These are phyloP conservation scores for Globisporangium abappressorium DNA, from an alignment of 352 stramenopile genomes.

Conservation along the genomic window DNA sequence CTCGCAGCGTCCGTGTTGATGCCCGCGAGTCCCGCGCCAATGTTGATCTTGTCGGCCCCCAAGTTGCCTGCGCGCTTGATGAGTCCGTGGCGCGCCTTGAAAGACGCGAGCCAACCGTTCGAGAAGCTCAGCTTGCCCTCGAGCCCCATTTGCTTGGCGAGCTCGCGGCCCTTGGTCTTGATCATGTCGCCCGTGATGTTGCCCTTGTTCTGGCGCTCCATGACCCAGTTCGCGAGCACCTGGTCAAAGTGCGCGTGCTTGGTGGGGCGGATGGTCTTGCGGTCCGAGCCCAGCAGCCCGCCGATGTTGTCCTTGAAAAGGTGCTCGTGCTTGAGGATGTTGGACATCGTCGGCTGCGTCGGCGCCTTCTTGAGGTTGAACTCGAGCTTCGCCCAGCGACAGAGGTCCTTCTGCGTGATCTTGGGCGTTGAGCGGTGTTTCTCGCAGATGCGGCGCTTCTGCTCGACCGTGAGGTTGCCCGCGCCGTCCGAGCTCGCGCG, in stretches of 20 bases:
- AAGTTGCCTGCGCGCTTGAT: constrained; percentile 58
- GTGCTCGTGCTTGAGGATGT: constrained; percentile 84
- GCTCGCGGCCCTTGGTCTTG: constrained; percentile 78
- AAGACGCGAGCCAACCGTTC: constrained; percentile 83
- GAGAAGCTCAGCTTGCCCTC: constrained; percentile 84
- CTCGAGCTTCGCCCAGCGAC: constrained; percentile 87
- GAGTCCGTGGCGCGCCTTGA: constrained; percentile 81
- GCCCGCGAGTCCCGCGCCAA: constrained; percentile 7
- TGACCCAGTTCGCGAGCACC: constrained; percentile 87
- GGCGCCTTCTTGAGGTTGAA: constrained; percentile 82
- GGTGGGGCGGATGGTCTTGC: constrained; percentile 53
- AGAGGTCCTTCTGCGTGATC: constrained; percentile 88
- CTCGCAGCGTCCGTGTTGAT: background rate
- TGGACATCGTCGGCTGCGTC: constrained; percentile 39
- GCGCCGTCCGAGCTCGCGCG: constrained; percentile 44
- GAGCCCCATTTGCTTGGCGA: constrained; percentile 81
- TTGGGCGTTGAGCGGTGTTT: constrained; percentile 84
- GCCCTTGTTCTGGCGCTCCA: constrained; percentile 86
- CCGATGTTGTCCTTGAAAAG: constrained; percentile 84
- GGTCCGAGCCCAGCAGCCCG: constrained; percentile 67
- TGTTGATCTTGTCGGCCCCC: constrained; percentile 30
- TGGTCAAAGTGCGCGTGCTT: constrained; percentile 30
- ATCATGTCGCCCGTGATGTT: constrained; percentile 90
- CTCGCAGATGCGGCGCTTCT: constrained; percentile 87
- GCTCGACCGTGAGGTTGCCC: constrained; percentile 83